Evolutionary conservation across 2,329 filamentous ascomycete genomes (phyloP), one percentile per base, ranked within the genome.

Genomic region (Dactylella cylindrospora): DNA sequence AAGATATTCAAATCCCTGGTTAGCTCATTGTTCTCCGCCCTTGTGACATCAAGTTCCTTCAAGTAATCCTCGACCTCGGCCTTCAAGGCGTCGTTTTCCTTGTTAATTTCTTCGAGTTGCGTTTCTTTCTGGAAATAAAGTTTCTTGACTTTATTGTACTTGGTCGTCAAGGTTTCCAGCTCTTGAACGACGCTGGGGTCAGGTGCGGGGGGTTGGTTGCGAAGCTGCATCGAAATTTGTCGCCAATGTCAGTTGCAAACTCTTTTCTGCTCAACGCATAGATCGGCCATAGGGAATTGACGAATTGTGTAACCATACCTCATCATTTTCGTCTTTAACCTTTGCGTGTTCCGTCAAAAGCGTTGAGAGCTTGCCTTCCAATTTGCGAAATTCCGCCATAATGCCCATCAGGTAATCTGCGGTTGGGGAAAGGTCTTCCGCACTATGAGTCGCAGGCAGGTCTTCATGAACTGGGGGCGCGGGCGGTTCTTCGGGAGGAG

Each of bases 141-240:
- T 22, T 64, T 64, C 33, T 64, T 64, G 15, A 64, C 59, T 22
- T 64, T 64, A 13, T 55, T 64, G 35, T 64, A 64, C 36, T 64
- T 64, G 28, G 51, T 46, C 15, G 51, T 55, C 31, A 64, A 36
- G 19, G 51, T 57, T 15, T 64, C 59, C 15, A 64, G 13, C 12
- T 64, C 59, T 33, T 46, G 45, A 25, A 64, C 13, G 10, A 45
- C 44, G 39, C 36, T 31, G 19, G 51, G 51, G 13, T 64, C 59
- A 8, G 44, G 50, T 33, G 38, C 50, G 32, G 59, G 59, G 35
- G 59, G 59, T 12, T 51, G 44, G 9, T 33, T 32, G 33, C 44
- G 50, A 17, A 64, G 33, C 59, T 64, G 15, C 19, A 31, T 8
- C 8, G n/a, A 22, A 26, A 3, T 26, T n/a, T 29, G 39, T 43